Conservation (phyloP, 164 flowering plant species). For the Echeveria elegans region DNA sequence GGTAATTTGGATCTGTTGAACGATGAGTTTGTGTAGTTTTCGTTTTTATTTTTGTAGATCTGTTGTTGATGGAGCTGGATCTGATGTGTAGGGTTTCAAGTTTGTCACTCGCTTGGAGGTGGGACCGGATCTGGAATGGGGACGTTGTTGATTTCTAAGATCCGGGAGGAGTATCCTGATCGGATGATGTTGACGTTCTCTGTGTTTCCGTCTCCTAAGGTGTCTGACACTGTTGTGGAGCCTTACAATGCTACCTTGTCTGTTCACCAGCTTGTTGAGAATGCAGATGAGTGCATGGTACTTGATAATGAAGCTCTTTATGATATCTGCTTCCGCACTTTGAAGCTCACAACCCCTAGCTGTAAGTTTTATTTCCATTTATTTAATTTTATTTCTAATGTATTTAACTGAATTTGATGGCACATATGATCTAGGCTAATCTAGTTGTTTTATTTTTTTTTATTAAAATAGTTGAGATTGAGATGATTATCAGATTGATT, state of each 20-base stretch:
- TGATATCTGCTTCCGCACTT: neutral
- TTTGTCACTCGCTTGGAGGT: neutral
- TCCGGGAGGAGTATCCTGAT: neutral
- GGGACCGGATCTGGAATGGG: neutral
- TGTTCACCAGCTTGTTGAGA: neutral
- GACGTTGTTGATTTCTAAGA: neutral
- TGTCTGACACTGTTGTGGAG: neutral
- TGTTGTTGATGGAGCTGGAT: neutral
- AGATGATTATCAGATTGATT: too few species aligned
- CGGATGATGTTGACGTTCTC: neutral
- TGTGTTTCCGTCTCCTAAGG: neutral
- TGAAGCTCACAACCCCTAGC: neutral
- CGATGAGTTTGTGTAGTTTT: neutral
- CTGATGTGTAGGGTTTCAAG: neutral
- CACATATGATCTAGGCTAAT: neutral
- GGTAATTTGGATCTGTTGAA: neutral
- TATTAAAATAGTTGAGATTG: too few species aligned
- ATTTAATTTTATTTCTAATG: too few species aligned
- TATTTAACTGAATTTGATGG: too few species aligned
- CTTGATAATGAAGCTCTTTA: neutral
- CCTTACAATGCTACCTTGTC: neutral
- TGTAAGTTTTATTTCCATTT: neutral
- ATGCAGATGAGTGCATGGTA: neutral
- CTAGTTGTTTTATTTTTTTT: too few species aligned
- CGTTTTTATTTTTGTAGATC: neutral